Base-by-base conservation (phyloP, 805 yeast species). In the Debaryomyces castellii region DNA sequence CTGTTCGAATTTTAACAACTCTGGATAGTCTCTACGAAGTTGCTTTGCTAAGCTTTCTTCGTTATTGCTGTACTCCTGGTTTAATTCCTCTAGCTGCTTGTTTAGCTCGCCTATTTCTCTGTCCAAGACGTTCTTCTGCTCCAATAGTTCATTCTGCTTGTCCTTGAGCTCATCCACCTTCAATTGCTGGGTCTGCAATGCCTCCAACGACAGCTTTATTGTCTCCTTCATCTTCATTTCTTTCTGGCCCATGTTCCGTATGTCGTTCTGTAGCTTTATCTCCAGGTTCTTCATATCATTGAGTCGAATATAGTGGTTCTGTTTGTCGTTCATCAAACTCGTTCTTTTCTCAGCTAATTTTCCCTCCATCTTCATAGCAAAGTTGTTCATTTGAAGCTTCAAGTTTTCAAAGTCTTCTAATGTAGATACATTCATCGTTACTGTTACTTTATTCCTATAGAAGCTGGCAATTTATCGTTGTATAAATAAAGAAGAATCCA, bases 1-100 rank as follows among this genome's bases (percentile, higher is more conserved):
- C 32, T 67, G 60, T 49, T 83, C 87, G 61, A 75, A 80, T 34
- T 74, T 67, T 14, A 63, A 45, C 34, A 80, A 64, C 55, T 83
- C 88, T 0, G 81, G 81, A 12, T 66, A 63, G 47, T 82, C 81
- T 34, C 65, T 66, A 23, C 64, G 66, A 6, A 73, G 64, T 54
- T 83, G 87, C 8, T 55, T 49, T 16, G 61, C 59, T 28, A 80
- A 56, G 30, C 64, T 60, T 41, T 64, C 62, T 33, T 64, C 67
- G 6, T 71, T 57, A 33, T 58, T 58, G 18, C 49, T 51, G 21
- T 70, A 59, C 21, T 52, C 44, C 14, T 34, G 48, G 12, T 51
- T 51, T 9, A 51, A 49, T 7, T 47, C 46, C 11, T 36, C 40
- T 7, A 54, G 50, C 20, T 53, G 51, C 7, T 53, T 45, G 16